Conservation (phyloP, 768 basidiomycete species). For the Boletus reticulatus region DNA sequence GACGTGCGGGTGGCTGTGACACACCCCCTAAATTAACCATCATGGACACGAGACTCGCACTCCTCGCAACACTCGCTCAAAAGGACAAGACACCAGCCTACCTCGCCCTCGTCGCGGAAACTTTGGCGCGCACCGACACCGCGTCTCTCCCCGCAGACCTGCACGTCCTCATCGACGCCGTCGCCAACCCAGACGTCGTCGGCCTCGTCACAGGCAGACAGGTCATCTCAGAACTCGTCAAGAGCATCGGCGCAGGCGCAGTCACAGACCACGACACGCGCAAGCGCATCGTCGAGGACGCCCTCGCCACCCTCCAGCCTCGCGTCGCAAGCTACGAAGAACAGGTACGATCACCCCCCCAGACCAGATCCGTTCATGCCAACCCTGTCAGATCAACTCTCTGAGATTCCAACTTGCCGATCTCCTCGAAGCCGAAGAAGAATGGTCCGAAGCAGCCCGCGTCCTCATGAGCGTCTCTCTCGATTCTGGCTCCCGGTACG, state of each 20-base stretch:
- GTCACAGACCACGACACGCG: slow-evolving; percentile 55
- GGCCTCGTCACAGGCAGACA: slow-evolving; percentile 88
- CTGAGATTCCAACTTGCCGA: slow-evolving; percentile 90
- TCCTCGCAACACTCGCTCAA: slow-evolving; percentile 63
- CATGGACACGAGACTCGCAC: slow-evolving; percentile 60
- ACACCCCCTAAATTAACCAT: not conserved
- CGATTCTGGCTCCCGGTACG: slow-evolving; percentile 84
- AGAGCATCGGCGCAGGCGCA: slow-evolving; percentile 53
- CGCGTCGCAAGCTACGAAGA: slow-evolving; percentile 92
- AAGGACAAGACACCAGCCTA: slow-evolving; percentile 85
- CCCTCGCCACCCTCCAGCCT: slow-evolving; percentile 67
- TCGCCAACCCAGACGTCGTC: slow-evolving; percentile 77
- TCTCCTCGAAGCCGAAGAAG: slow-evolving; percentile 84
- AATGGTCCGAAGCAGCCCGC: slow-evolving; percentile 90
- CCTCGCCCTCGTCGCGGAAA: slow-evolving; percentile 62
- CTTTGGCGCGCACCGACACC: slow-evolving; percentile 52
- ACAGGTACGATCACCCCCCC: slow-evolving; percentile 58
- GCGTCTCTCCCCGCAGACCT: slow-evolving; percentile 52
- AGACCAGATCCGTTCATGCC: not conserved
- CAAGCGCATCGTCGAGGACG: slow-evolving; percentile 74
- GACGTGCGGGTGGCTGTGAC: too few relatives aligned
- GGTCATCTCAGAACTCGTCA: slow-evolving; percentile 83
- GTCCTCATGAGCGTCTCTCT: slow-evolving; percentile 91
- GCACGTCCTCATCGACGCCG: slow-evolving; percentile 71
- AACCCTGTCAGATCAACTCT: slow-evolving; percentile 61